Evolutionary conservation across 2,329 filamentous ascomycete genomes (phyloP), one percentile per base, ranked within the genome.

Genomic region (Pseudogymnoascus sp.): DNA sequence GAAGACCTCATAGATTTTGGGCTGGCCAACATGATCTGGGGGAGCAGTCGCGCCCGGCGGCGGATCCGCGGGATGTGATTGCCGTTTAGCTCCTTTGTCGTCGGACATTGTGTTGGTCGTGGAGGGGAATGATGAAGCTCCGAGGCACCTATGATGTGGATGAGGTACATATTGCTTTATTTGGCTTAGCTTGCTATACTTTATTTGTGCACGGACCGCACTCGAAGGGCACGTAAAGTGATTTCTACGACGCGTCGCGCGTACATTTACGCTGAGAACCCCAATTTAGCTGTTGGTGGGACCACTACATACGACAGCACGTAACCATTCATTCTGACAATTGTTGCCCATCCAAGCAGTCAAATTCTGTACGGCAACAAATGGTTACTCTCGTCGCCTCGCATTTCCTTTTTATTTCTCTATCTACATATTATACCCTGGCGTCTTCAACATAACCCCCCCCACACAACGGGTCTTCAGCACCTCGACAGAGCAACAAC

Each of bases 1-100:
- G 68, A 78, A 78, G 62, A 72, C 70, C 66, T 77, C 76, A 70
- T 77, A 77, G 59, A 73, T 65, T 66, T 76, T 75, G 7, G 71
- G 68, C 2, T 74, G 67, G 44, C 71, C 67, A 58, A 73, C 70
- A 60, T 76, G 72, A 4, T 72, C 68, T 3, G 75, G 71, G 10
- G 72, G 68, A 42, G 70, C 68, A 10, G 71, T 74, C 15, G 68
- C 71, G 27, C 73, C 74, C 3, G 75, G 72, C 13, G 74, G 74
- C 41, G 74, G 72, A 29, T 68, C 70, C 48, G 69, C 71, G 25
- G 70, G 67, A 29, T 61, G 51, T 58, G 59, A 58, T 27, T 48
- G 41, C 17, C 36, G 65, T 62, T 64, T 61, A 68, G 44, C 62
- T 31, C 25, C 31, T 55, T 59, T 41, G 17, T 61, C 60, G 39